A percentile compares a stretch with the other conserved stretches of the same genome.
These are phyloP conservation scores for Rhododendron simsii DNA, from an alignment of 148 eudicot genomes.

Conservation along the genomic window DNA sequence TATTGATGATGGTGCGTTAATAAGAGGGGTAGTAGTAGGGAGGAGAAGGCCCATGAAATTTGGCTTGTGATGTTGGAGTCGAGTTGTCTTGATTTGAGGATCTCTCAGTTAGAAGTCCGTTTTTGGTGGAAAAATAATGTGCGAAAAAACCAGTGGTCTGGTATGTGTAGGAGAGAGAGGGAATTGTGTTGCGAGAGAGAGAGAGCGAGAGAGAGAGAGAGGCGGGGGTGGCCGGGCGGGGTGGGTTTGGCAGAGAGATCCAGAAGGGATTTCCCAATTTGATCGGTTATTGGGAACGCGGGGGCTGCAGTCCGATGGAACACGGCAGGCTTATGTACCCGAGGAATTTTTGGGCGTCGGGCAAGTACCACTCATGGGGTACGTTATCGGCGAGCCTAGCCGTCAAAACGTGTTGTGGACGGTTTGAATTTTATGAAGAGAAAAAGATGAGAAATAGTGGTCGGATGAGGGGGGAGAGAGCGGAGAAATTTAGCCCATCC, in stretches of 20 bases:
- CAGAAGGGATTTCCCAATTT: neutral
- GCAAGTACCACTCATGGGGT: too few species aligned
- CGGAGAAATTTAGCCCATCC: too few species aligned
- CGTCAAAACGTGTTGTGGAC: too few species aligned
- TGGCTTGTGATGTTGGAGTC: neutral
- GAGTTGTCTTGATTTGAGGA: neutral
- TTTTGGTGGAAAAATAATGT: neutral
- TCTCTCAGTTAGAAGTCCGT: neutral
- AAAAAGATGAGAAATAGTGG: too few species aligned
- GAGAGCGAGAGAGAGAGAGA: neutral
- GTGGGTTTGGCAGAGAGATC: neutral
- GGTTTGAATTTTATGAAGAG: too few species aligned
- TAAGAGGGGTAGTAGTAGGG: neutral
- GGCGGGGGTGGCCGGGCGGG: neutral
- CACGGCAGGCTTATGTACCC: neutral
- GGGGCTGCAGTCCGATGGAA: neutral
- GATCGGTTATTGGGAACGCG: neutral
- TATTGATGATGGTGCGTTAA: constrained; percentile 13
- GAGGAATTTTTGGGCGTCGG: too few species aligned
- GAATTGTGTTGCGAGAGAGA: neutral
- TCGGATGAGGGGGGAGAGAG: too few species aligned
- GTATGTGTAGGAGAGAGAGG: neutral
- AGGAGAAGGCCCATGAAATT: constrained; percentile 33
- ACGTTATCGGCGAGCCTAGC: too few species aligned
- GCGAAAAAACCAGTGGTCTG: neutral